Conservation (phyloP, 768 basidiomycete genomes). For the Leccinum variicolor region DNA sequence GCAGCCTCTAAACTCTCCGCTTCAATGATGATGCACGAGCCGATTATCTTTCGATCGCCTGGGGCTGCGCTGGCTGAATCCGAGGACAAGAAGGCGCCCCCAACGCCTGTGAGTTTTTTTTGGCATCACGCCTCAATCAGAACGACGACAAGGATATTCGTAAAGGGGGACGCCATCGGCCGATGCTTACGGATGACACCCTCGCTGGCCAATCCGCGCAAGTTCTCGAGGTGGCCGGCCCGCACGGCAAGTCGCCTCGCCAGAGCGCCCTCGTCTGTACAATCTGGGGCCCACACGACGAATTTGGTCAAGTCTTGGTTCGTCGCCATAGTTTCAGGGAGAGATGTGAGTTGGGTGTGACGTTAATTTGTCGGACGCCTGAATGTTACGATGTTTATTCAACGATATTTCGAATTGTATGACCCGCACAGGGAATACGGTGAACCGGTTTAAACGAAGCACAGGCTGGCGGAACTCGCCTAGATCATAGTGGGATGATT, state of each 20-base stretch:
- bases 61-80: constrained; percentile 49
- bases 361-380: not conserved
- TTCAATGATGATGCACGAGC: constrained; percentile 53
- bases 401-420: not conserved
- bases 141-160: not conserved
- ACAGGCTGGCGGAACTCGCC: not conserved
- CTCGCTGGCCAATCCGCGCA: constrained; percentile 31
- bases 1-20: constrained; percentile 49
- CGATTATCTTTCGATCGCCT: constrained; percentile 54
- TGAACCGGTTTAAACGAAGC: not conserved
- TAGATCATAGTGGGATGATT: not conserved
- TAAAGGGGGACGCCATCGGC: not conserved
- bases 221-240: constrained; percentile 44
- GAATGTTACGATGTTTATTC: not conserved
- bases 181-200: constrained; percentile 50
- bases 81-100: constrained; percentile 52
- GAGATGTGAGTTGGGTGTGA: not conserved
- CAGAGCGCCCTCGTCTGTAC: constrained; percentile 51
- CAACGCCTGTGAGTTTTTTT: constrained; percentile 41
- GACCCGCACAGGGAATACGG: not conserved
- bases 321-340: constrained; percentile 17
- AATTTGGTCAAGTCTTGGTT: constrained; percentile 32
- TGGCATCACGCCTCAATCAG: constrained; percentile 10
- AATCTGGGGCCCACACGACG: constrained; percentile 66
- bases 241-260: constrained; percentile 53